Evolutionary conservation across 129 eudicot genomes (phyloP).

Genomic region (Tagetes erecta): DNA sequence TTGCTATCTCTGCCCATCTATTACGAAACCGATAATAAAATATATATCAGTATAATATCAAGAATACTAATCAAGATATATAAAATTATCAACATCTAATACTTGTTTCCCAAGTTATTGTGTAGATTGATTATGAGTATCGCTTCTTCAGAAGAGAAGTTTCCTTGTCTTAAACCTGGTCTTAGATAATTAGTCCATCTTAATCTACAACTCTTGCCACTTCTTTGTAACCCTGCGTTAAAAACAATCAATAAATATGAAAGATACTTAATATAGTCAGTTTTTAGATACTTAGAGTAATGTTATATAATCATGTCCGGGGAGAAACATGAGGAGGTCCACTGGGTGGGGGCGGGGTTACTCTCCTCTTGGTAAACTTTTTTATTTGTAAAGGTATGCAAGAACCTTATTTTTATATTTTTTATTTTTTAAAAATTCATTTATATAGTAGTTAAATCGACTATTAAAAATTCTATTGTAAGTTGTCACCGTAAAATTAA

Average conservation of each 20-base stretch:
- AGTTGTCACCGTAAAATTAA: too few species aligned
- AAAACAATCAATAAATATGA: not conserved
- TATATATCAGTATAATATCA: not conserved
- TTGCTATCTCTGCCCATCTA: conserved; percentile 58
- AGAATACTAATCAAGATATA: not conserved
- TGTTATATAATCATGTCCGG: too few species aligned
- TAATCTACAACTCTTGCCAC: conserved; percentile 71
- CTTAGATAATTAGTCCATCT: conserved; percentile 70
- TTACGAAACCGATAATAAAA: conserved; percentile 1
- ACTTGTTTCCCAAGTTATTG: conserved; percentile 58
- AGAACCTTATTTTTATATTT: too few species aligned
- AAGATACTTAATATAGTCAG: not conserved
- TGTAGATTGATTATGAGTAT: conserved; percentile 58
- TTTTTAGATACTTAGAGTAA: too few species aligned
- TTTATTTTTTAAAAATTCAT: too few species aligned
- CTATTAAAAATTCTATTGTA: too few species aligned
- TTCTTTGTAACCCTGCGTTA: conserved; percentile 54
- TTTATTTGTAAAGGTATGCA: not conserved
- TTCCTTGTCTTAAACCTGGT: conserved; percentile 62
- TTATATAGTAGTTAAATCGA: too few species aligned
- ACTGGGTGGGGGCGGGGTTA: too few species aligned
- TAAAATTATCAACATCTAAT: not conserved
- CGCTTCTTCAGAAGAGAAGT: conserved; percentile 54
- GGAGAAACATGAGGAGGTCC: too few species aligned
- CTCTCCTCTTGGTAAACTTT: too few species aligned